Conservation (phyloP, 805 yeast species). For the Ogataea siamensis region DNA sequence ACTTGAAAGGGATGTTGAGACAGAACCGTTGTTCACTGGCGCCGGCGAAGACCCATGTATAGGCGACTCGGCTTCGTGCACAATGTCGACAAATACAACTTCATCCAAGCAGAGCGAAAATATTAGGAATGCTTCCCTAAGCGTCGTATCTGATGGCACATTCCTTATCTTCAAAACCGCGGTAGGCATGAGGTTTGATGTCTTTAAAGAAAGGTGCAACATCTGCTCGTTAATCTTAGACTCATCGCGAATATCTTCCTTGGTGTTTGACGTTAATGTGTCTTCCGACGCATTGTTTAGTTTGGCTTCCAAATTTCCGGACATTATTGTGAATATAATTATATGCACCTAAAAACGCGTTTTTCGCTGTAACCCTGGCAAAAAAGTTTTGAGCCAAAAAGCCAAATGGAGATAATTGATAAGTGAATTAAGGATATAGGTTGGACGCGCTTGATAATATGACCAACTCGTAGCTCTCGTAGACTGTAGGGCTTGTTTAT, state of each 20-base stretch:
- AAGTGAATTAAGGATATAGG: conserved; percentile 5
- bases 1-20: conserved; percentile 18
- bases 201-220: conserved; percentile 18
- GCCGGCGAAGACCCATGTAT: conserved; percentile 14
- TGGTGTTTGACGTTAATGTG: conserved; percentile 15
- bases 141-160: conserved; percentile 60
- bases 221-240: conserved; percentile 15
- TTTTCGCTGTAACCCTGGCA: conserved; percentile 3
- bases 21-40: conserved; percentile 13
- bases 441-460: neutral
- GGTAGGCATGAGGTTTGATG: conserved; percentile 11
- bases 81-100: conserved; percentile 36
- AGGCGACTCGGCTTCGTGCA: conserved; percentile 31
- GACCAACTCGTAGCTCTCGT: neutral
- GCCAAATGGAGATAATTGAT: conserved; percentile 14
- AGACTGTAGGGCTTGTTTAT: neutral
- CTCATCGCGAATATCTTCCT: conserved; percentile 10
- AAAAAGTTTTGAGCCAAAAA: conserved; percentile 10
- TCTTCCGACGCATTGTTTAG: conserved; percentile 20
- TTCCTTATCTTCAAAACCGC: conserved; percentile 45
- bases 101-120: conserved; percentile 72
- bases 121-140: conserved; percentile 64
- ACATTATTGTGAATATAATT: conserved; percentile 2
- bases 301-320: conserved; percentile 12
- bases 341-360: conserved; percentile 10